Percentiles rank a stretch among this genome's conserved stretches.
phyloP scores from a whole-genome alignment of 805 yeast species.

The Saturnispora ahearnii region DNA sequence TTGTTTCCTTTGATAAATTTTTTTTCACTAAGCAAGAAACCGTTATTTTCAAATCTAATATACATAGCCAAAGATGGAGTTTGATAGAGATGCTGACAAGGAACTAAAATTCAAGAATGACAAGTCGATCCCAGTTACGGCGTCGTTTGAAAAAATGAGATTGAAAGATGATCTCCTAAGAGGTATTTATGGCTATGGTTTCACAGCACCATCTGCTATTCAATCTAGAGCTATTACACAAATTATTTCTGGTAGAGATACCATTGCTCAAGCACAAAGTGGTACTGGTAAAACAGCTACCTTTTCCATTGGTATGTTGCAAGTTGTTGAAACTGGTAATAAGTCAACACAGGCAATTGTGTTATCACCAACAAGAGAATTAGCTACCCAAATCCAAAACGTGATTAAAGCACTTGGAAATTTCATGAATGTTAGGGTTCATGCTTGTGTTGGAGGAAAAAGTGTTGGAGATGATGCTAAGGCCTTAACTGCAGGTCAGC shows the following conservation, averaged over 20 bases:
- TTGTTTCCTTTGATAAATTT: neutral
- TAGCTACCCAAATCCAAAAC: conserved; percentile 86
- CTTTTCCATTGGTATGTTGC: conserved; percentile 87
- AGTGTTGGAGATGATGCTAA: conserved; percentile 73
- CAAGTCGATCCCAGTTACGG: conserved; percentile 36
- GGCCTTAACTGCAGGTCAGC: conserved; percentile 67
- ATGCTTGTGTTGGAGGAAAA: conserved; percentile 93
- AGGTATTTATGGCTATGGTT: conserved; percentile 83
- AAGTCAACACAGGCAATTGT: conserved; percentile 83
- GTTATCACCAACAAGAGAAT: conserved; percentile 91
- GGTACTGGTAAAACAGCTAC: conserved; percentile 99
- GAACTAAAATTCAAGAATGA: conserved; percentile 50
- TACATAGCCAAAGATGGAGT: conserved; percentile 34
- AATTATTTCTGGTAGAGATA: conserved; percentile 89
- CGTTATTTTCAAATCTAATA: neutral
- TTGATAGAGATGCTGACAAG: conserved; percentile 51
- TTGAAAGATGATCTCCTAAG: conserved; percentile 64
- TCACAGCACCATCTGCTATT: conserved; percentile 93
- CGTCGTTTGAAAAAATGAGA: conserved; percentile 69
- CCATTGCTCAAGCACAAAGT: conserved; percentile 97
- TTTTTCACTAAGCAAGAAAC: neutral
- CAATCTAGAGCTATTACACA: conserved; percentile 96
- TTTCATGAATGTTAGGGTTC: conserved; percentile 76
- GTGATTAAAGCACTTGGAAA: conserved; percentile 83
- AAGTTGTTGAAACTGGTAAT: conserved; percentile 64